Evolutionary conservation across 2,329 filamentous ascomycete species (phyloP).

Genomic region (Alternaria triticimaculans): DNA sequence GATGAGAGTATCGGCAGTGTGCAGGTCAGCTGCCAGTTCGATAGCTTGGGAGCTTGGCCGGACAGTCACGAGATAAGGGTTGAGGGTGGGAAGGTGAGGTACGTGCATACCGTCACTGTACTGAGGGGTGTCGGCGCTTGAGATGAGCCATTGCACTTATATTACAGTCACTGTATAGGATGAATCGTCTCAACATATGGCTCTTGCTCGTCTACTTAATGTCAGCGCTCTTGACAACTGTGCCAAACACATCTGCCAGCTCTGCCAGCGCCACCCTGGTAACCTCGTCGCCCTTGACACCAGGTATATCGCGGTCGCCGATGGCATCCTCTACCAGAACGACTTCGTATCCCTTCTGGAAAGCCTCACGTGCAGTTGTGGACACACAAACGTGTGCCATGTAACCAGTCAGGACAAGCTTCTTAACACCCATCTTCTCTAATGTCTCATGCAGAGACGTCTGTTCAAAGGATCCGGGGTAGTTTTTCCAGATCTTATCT

Average conservation of each 20-base stretch:
- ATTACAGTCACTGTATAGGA: background rate
- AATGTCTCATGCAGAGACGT: constrained; percentile 65
- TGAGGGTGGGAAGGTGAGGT: constrained; percentile 38
- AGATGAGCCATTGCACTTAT: background rate
- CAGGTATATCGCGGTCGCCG: constrained; percentile 71
- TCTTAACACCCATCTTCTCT: constrained; percentile 59
- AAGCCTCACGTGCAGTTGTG: constrained; percentile 67
- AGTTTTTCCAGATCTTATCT: constrained; percentile 62
- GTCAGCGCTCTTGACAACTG: constrained; percentile 61
- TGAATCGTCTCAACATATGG: background rate
- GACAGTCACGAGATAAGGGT: constrained; percentile 42
- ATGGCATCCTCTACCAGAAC: constrained; percentile 67
- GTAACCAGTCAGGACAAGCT: constrained; percentile 68
- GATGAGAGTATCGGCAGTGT: constrained; percentile 37
- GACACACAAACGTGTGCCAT: constrained; percentile 72
- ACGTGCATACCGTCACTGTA: constrained; percentile 42
- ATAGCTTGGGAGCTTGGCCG: constrained; percentile 35
- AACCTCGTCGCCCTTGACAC: constrained; percentile 62
- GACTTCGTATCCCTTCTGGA: constrained; percentile 69
- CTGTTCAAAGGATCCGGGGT: constrained; percentile 66
- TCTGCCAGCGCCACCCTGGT: constrained; percentile 60
- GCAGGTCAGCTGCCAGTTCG: constrained; percentile 40
- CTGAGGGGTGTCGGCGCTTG: constrained; percentile 15
- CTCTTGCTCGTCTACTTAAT: constrained; percentile 45
- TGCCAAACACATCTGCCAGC: constrained; percentile 69